Evolutionary conservation across 768 basidiomycete genomes (phyloP).

Genomic region (Mrakia blollopis): DNA sequence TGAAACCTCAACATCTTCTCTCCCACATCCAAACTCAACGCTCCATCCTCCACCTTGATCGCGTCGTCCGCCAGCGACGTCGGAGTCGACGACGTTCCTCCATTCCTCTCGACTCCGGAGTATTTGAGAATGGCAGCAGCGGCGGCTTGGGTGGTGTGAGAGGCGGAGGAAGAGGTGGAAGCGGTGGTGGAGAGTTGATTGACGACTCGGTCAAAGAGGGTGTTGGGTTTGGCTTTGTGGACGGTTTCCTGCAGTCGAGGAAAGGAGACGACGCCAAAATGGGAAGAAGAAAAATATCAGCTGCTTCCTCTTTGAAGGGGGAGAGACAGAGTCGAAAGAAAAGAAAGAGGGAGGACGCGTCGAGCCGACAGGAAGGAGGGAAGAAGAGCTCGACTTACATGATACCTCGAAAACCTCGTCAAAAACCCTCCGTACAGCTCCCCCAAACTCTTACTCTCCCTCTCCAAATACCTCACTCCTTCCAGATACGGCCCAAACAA

Average conservation of each 20-base stretch:
- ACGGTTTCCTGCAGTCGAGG: constrained; percentile 42
- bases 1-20: constrained; percentile 96
- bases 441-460: constrained; percentile 75
- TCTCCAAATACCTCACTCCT: constrained; percentile 83
- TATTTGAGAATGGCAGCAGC: constrained; percentile 78
- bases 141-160: constrained; percentile 70
- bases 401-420: constrained; percentile 73
- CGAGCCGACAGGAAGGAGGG: neutral
- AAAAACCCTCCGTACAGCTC: constrained; percentile 72
- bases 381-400: constrained; percentile 54
- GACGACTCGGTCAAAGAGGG: constrained; percentile 84
- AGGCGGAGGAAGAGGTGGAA: constrained; percentile 37
- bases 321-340: neutral
- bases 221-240: constrained; percentile 54
- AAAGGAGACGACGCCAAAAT: neutral
- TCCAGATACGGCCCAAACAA: constrained; percentile 91
- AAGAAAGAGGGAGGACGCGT: neutral
- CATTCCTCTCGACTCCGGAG: constrained; percentile 57
- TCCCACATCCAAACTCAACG: constrained; percentile 66
- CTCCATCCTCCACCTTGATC: constrained; percentile 66
- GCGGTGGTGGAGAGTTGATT: constrained; percentile 74
- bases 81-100: constrained; percentile 46
- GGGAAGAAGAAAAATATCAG: neutral
- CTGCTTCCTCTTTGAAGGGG: too few relatives aligned
- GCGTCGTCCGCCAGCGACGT: constrained; percentile 39